phyloP scores from a whole-genome alignment of 306 rosid species.

The Elaeagnus macrophylla region DNA sequence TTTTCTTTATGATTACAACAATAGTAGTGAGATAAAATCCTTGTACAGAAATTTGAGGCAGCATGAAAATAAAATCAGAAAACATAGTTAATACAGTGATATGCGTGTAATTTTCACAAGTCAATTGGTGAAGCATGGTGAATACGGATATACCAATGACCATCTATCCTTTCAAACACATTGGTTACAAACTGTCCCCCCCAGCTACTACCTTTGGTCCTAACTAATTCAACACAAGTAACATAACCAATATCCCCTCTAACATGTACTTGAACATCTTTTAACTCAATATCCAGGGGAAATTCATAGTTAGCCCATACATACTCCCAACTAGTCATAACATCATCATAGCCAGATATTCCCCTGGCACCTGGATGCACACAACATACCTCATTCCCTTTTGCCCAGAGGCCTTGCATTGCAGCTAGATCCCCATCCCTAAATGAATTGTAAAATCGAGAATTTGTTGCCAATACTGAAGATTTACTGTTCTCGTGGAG shows the following conservation, averaged over 20 bases:
- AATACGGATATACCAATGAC: constrained; percentile 62
- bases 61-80: too few relatives aligned
- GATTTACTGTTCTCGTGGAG: constrained; percentile 52
- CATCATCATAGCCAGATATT: constrained; percentile 72
- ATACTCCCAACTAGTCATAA: constrained; percentile 81
- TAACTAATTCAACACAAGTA: constrained; percentile 82
- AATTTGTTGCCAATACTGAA: constrained; percentile 47
- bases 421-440: constrained; percentile 66
- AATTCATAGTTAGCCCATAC: constrained; percentile 96
- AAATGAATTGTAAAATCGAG: constrained; percentile 62
- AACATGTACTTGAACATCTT: constrained; percentile 62
- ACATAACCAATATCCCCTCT: constrained; percentile 74
- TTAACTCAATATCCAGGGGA: constrained; percentile 67
- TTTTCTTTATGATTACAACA: too few relatives aligned
- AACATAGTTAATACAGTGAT: too few relatives aligned
- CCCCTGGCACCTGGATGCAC: constrained; percentile 83
- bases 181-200: constrained; percentile 88
- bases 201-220: constrained; percentile 84
- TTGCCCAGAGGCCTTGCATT: constrained; percentile 84
- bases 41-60: too few relatives aligned
- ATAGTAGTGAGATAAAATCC: too few relatives aligned
- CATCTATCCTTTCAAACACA: constrained; percentile 66
- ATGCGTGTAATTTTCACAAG: constrained; percentile 26
- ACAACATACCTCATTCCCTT: constrained; percentile 55
- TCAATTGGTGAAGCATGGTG: constrained; percentile 92